phyloP scores from a whole-genome alignment of 352 stramenopile genomes.

The Globisporangium orthogonon region DNA sequence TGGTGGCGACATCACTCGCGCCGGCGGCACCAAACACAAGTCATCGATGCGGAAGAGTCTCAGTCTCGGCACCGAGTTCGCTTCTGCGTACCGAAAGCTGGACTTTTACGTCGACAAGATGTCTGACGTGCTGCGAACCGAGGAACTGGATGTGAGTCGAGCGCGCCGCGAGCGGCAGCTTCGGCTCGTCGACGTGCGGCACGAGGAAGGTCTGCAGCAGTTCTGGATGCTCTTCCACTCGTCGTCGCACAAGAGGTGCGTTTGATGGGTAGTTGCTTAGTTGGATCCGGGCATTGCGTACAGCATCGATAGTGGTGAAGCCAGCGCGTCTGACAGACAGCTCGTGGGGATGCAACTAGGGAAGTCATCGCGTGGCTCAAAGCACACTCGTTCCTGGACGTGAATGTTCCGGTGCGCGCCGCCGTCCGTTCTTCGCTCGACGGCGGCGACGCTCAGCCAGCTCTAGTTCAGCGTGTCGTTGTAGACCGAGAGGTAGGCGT shows the following conservation, averaged over 20 bases:
- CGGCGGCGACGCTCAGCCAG: not conserved
- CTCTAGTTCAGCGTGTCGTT: conserved; percentile 3
- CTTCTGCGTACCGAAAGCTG: conserved; percentile 30
- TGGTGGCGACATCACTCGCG: too few species aligned
- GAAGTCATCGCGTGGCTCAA: conserved; percentile 58
- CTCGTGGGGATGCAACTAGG: conserved; percentile 15
- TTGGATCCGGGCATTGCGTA: too few species aligned
- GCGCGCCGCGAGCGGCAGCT: conserved; percentile 24
- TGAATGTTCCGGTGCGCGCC: conserved; percentile 52
- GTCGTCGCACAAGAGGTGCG: conserved; percentile 22
- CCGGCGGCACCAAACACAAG: not conserved
- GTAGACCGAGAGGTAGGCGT: conserved; percentile 30
- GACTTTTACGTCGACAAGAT: conserved; percentile 45
- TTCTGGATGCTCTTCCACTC: conserved; percentile 59
- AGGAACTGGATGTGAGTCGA: conserved; percentile 22
- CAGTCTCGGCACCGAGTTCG: conserved; percentile 6
- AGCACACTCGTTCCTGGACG: conserved; percentile 51
- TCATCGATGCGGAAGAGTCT: conserved; percentile 5
- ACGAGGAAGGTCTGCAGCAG: conserved; percentile 36
- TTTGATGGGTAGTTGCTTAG: not conserved
- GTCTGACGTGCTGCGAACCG: conserved; percentile 19
- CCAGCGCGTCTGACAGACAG: not conserved
- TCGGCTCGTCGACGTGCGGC: conserved; percentile 27
- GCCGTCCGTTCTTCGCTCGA: conserved; percentile 1
- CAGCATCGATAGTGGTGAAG: too few species aligned